These are phyloP conservation scores for Botrytis fabae DNA, from an alignment of 2,329 filamentous ascomycete species.

Conservation along the genomic window DNA sequence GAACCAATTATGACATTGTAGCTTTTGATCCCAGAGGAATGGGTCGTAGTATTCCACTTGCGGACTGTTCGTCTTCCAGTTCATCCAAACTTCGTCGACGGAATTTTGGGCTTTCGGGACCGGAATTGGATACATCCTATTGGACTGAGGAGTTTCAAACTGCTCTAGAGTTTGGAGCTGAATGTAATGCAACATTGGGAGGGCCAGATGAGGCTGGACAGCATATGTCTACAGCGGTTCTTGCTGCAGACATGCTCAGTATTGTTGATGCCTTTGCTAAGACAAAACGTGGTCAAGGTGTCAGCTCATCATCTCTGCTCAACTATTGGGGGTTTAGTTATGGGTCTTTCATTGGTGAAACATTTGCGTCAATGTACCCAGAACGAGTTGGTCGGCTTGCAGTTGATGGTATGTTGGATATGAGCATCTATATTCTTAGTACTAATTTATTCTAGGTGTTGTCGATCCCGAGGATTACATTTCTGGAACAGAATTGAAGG, in stretches of 20 bases:
- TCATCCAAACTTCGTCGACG: not conserved
- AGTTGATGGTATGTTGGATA: conserved; percentile 27
- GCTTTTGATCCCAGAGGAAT: conserved; percentile 52
- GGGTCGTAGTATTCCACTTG: conserved; percentile 26
- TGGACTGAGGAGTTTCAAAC: not conserved
- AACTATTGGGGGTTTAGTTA: conserved; percentile 55
- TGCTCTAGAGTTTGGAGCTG: not conserved
- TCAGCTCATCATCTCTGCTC: conserved; percentile 33
- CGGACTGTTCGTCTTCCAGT: conserved; percentile 23
- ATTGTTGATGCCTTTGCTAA: conserved; percentile 38
- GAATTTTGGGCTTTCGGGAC: conserved; percentile 15
- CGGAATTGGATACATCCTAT: not conserved
- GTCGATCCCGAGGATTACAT: conserved; percentile 33
- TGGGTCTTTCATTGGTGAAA: conserved; percentile 46
- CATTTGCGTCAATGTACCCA: conserved; percentile 48
- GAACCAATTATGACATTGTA: conserved; percentile 51
- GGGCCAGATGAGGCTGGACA: conserved; percentile 40
- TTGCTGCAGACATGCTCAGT: conserved; percentile 40
- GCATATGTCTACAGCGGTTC: conserved; percentile 36
- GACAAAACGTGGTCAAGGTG: conserved; percentile 24
- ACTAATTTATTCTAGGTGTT: conserved; percentile 16
- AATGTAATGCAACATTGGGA: conserved; percentile 4
- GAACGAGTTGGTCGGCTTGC: conserved; percentile 46
- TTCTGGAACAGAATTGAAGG: conserved; percentile 46
- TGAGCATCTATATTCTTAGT: no score